phyloP scores from a whole-genome alignment of 2,329 filamentous ascomycete genomes.

The Cyphellophora attinorum region DNA sequence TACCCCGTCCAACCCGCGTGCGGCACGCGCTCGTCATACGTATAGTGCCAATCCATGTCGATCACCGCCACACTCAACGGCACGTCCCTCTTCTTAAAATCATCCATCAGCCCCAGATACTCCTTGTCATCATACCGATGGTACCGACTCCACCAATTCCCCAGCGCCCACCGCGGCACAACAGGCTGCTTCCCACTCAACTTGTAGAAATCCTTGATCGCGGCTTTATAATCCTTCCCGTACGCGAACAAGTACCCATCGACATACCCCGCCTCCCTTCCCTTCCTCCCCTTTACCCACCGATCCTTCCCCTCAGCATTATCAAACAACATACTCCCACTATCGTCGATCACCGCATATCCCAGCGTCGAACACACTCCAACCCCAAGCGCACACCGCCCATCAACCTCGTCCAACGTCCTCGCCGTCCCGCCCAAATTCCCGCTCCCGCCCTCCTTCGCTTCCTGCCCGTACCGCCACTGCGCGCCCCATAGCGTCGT shows the following conservation, averaged over 20 bases:
- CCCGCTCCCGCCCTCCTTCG: constrained; percentile 12
- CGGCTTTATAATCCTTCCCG: constrained; percentile 46
- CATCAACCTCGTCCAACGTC: constrained; percentile 46
- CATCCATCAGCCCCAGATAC: constrained; percentile 49
- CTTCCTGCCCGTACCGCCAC: constrained; percentile 45
- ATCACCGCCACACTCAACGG: constrained; percentile 52
- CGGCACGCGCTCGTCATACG: constrained; percentile 36
- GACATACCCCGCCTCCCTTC: constrained; percentile 23
- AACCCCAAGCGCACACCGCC: constrained; percentile 38
- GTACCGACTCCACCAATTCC: constrained; percentile 60
- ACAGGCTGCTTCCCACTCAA: constrained; percentile 48
- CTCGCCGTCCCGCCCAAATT: constrained; percentile 42
- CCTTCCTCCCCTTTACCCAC: constrained; percentile 41
- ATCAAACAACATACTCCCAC: constrained; percentile 47
- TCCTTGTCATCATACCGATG: constrained; percentile 47
- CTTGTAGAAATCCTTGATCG: constrained; percentile 45
- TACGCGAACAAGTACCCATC: constrained; percentile 54
- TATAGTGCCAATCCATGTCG: constrained; percentile 60
- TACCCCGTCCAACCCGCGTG: constrained; percentile 53
- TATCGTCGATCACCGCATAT: constrained; percentile 46
- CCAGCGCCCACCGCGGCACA: constrained; percentile 48
- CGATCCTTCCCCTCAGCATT: constrained; percentile 26
- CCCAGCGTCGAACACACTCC: constrained; percentile 44
- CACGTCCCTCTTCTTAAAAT: constrained; percentile 41
- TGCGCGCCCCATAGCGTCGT: constrained; percentile 29